Evolutionary conservation across 2,329 filamentous ascomycete species (phyloP), one percentile per base, ranked within the genome.

Genomic region (Nannizziopsis arthrosporioides): DNA sequence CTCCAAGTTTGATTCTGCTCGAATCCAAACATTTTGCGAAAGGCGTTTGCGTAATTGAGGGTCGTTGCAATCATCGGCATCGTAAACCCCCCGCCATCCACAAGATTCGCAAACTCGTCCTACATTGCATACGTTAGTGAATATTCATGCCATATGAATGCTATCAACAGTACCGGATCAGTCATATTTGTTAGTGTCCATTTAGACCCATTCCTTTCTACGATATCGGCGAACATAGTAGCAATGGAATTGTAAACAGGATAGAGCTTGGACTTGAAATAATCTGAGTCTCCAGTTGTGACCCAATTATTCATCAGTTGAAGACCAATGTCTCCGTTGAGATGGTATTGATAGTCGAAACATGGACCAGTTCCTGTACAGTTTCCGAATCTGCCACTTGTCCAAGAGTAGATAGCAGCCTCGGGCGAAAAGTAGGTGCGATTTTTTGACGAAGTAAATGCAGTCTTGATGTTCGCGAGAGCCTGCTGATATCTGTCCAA

Each of bases 291-390:
- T 12, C 79, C 80, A 41, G 75, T 80, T 1, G 73, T 71, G 12
- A 76, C 68, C 66, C 73, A 79, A 51, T 81, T 76, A 46, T 81
- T 80, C 55, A 76, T 71, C 51, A 82, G 67, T 1, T 77, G 71
- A 27, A 83, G 66, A 0, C 76, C 78, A 54, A 85, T 83, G 54
- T 84, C 81, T 6, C 80, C 78, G 55, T 84, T 84, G 34, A 85
- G 56, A 60, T 85, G 81, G 56, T 85, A 85, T 59, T 85, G 73
- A 54, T 85, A 84, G 60, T 85, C 81, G 55, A 80, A 82, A 60
- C 81, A 85, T 19, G 75, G 72, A 1, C 75, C 75, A 2, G 75
- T 76, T 1, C 69, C 73, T 0, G 82, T 85, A 56, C 81, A 85
- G 56, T 85, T 84, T 1, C 81, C 82, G 56, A 72, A 81, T 5